Base-by-base conservation (phyloP, 306 rosid genomes). In the Vigna hirtella region DNA sequence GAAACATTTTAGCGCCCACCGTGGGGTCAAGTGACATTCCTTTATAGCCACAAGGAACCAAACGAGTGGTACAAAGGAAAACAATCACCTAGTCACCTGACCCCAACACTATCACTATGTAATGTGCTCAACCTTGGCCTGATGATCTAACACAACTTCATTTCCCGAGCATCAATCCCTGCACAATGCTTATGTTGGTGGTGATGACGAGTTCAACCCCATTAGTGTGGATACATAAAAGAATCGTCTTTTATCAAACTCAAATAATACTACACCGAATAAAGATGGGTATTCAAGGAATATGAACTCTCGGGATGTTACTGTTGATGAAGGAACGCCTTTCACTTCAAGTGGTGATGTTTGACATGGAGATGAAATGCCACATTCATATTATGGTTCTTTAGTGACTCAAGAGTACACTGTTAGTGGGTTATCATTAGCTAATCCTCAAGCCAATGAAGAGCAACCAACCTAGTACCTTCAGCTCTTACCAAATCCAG, bases 371-470 rank as follows among this genome's bases (percentile, higher is more conserved):
- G 86, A 76, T 82, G 86, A 76, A 77, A 74, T 88, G 83, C 86
- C 93, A 43, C 91, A 89, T 79, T 61, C 96, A 71, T 91, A 83
- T 86, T 88, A 85, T 87, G 93, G 85, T 79, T 77, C 98, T 73
- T 74, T 87, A n/a, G 82, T 70, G 66, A 57, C 86, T 87, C 88
- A 81, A 47, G 91, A 83, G 53, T 86, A 76, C 80, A 51, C 90
- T 61, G 66, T 82, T 59, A 76, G 57, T 85, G 87, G 82, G 45
- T 73, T 92, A 81, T 66, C 96, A 24, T 74, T 81, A 74, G 81
- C 50, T 7, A 85, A 85, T 81, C 84, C 91, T 59, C 89, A 82
- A 84, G 86, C 68, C 9, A 77, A 74, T 62, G 87, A 72, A 43
- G 89, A 81, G 62, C 91, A 66, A 68, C 79, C 20, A 65, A 70